phyloP scores from a whole-genome alignment of 1,139 yeast genomes.

The Neolecta irregularis region DNA sequence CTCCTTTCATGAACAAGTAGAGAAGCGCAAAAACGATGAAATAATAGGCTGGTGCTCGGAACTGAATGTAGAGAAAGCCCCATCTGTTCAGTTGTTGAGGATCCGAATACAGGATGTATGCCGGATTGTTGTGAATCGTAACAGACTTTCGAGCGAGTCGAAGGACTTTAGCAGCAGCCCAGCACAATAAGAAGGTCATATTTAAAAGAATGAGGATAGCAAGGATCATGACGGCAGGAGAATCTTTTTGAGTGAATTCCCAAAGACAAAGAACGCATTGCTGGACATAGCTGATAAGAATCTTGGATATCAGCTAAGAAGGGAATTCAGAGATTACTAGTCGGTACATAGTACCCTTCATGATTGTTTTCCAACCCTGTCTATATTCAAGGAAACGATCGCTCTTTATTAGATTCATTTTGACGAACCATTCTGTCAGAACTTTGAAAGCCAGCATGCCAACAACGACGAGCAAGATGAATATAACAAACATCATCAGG shows the following conservation, averaged over 20 bases:
- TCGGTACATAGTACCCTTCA: conserved; percentile 80
- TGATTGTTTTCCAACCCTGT: conserved; percentile 59
- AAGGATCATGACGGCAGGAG: conserved; percentile 65
- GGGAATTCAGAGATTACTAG: conserved; percentile 33
- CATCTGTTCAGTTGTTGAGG: conserved; percentile 64
- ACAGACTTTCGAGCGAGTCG: conserved; percentile 57
- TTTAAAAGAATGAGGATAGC: conserved; percentile 55
- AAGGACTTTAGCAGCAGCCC: conserved; percentile 61
- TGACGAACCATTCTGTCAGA: conserved; percentile 50
- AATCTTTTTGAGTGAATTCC: conserved; percentile 74
- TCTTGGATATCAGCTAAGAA: background rate
- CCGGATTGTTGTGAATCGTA: conserved; percentile 71
- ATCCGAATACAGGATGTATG: conserved; percentile 79
- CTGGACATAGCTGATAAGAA: conserved; percentile 39
- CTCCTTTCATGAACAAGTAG: conserved; percentile 57
- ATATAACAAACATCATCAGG: conserved; percentile 64
- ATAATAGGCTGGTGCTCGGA: conserved; percentile 73
- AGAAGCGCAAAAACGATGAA: conserved; percentile 51
- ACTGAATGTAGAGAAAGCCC: conserved; percentile 88
- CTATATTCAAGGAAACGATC: conserved; percentile 52
- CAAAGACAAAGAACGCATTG: conserved; percentile 67
- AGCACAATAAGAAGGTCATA: conserved; percentile 43
- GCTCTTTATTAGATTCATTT: conserved; percentile 40
- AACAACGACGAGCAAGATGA: conserved; percentile 50
- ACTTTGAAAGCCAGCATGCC: conserved; percentile 47